A percentile compares a stretch with the other conserved stretches of the same genome.
phyloP scores from a whole-genome alignment of 257 asterid genomes.

The Haberlea rhodopensis region DNA sequence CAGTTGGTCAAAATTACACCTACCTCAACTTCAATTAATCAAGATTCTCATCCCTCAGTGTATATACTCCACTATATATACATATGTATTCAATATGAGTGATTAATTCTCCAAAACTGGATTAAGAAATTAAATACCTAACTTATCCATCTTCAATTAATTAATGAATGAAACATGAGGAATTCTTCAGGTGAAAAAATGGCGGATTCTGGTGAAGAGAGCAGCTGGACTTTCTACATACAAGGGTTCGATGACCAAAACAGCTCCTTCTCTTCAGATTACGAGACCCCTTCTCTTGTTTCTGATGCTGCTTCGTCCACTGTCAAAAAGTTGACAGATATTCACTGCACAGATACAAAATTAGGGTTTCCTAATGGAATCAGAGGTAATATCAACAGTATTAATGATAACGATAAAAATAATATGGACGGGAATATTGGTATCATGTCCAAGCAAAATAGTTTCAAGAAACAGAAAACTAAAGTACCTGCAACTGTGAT shows the following conservation, averaged over 20 bases:
- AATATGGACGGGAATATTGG: neutral
- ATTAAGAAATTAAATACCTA: slow-evolving; percentile 5
- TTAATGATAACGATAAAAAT: neutral
- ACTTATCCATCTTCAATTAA: neutral
- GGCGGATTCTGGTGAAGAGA: slow-evolving; percentile 53
- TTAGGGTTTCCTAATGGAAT: slow-evolving; percentile 23
- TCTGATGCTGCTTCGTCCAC: slow-evolving; percentile 71
- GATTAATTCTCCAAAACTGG: slow-evolving; percentile 7
- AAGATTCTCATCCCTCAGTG: slow-evolving; percentile 31
- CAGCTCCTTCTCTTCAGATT: slow-evolving; percentile 28
- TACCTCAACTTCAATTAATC: slow-evolving; percentile 35
- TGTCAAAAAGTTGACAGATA: slow-evolving; percentile 27
- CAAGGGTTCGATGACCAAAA: slow-evolving; percentile 41
- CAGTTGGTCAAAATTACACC: slow-evolving; percentile 40
- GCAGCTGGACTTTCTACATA: slow-evolving; percentile 82
- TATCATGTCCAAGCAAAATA: slow-evolving; percentile 24
- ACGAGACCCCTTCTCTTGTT: slow-evolving; percentile 44
- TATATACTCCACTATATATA: slow-evolving; percentile 31
- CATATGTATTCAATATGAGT: neutral
- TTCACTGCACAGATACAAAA: neutral
- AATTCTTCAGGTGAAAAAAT: slow-evolving; percentile 19
- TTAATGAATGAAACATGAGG: slow-evolving; percentile 3
- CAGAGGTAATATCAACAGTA: neutral
- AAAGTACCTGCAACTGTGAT: slow-evolving; percentile 20
- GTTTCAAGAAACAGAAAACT: slow-evolving; percentile 52